These are phyloP conservation scores for Aspergillus unguis DNA, from an alignment of 2,329 filamentous ascomycete species.

Conservation along the genomic window DNA sequence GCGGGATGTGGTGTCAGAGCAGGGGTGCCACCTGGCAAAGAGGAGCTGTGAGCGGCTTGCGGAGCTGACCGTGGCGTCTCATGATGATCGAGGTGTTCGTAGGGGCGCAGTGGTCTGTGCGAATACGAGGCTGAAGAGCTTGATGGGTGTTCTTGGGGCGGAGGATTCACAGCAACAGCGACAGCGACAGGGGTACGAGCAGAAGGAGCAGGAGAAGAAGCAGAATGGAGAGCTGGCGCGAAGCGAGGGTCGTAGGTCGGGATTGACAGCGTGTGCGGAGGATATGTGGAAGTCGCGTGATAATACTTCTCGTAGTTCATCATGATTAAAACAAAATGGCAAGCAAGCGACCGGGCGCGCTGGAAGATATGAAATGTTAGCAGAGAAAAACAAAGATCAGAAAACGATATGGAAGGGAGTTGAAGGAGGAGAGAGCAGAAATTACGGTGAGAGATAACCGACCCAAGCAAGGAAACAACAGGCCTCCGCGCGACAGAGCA, in stretches of 20 bases:
- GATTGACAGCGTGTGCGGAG: slow-evolving; percentile 32
- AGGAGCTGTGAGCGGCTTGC: slow-evolving; percentile 13
- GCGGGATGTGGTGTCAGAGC: slow-evolving; percentile 13
- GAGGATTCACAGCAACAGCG: slow-evolving; percentile 15
- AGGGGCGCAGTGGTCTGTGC: slow-evolving; percentile 9
- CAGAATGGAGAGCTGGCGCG: slow-evolving; percentile 18
- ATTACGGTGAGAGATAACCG: slow-evolving; percentile 13
- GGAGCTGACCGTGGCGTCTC: slow-evolving; percentile 16
- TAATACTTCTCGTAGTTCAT: slow-evolving; percentile 26
- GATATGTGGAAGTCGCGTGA: slow-evolving; percentile 21
- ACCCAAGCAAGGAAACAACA: slow-evolving; percentile 16
- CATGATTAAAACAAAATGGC: slow-evolving; percentile 14
- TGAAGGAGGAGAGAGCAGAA: slow-evolving; percentile 5
- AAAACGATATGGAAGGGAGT: background rate
- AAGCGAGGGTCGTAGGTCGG: slow-evolving; percentile 30
- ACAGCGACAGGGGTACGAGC: slow-evolving; percentile 20
- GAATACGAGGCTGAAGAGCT: slow-evolving; percentile 7
- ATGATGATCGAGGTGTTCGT: slow-evolving; percentile 9
- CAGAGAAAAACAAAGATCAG: slow-evolving; percentile 2
- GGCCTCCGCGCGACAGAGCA: slow-evolving; percentile 17
- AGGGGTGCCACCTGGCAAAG: slow-evolving; percentile 6
- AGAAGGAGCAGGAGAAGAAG: slow-evolving; percentile 18
- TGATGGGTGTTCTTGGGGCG: slow-evolving; percentile 15
- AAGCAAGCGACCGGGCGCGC: slow-evolving; percentile 17
- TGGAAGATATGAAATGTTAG: background rate